Percentiles rank a stretch among this genome's conserved stretches.
These are phyloP conservation scores for Lagenidium giganteum DNA, from an alignment of 352 stramenopile species.

Conservation along the genomic window DNA sequence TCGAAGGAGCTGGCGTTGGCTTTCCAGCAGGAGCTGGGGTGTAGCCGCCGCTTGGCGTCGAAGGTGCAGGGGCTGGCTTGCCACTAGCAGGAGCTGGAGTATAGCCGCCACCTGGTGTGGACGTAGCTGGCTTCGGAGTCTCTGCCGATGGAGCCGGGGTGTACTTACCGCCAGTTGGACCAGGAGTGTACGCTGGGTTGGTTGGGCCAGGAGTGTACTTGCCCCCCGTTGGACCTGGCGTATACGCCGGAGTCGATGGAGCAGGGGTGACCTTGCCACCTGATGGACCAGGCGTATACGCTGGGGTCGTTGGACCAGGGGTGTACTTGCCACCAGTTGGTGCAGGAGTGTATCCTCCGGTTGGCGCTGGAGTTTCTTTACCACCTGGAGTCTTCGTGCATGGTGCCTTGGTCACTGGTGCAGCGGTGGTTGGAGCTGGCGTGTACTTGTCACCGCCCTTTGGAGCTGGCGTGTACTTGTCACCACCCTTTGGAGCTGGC, in stretches of 20 bases:
- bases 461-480: too few species aligned
- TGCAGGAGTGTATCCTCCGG: too few species aligned
- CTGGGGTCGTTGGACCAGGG: constrained; percentile 10
- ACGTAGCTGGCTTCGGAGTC: neutral
- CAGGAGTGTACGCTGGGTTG: constrained; percentile 3
- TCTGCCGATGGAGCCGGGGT: constrained; percentile 1
- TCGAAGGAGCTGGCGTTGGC: constrained; percentile 2
- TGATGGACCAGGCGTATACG: neutral
- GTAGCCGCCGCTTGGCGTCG: neutral
- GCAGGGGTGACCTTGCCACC: constrained; percentile 10
- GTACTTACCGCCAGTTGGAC: constrained; percentile 1
- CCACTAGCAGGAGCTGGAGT: too few species aligned
- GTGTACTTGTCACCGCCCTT: too few species aligned
- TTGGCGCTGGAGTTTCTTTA: neutral
- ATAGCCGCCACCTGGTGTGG: neutral
- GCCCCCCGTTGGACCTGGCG: neutral
- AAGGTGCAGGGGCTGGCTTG: constrained; percentile 1
- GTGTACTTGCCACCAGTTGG: too few species aligned
- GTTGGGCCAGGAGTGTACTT: constrained; percentile 7
- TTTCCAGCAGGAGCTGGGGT: too few species aligned
- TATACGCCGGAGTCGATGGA: neutral
- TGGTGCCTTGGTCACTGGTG: neutral
- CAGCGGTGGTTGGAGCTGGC: constrained; percentile 3
- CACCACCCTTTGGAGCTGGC: neutral
- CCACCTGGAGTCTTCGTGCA: neutral